Base-by-base conservation (phyloP, 257 asterid genomes). In the Primulina huaijiensis region DNA sequence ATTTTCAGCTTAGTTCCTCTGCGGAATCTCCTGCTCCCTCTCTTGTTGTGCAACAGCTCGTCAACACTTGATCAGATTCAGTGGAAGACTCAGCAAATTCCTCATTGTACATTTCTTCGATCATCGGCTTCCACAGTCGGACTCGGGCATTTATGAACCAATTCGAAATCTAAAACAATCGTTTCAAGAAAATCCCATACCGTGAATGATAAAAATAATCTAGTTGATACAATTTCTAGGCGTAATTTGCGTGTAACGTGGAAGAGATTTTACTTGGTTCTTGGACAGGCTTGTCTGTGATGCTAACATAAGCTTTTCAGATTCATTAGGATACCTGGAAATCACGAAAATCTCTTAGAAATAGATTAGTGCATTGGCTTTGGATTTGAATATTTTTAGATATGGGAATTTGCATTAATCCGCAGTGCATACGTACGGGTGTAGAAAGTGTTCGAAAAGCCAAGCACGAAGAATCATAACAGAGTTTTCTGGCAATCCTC, bases 41-140 rank as follows among this genome's bases (percentile, higher is more conserved):
- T 56, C 81, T 73, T 59, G 76, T 60, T 1, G 73, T 59, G 21
- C 72, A 57, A 33, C 72, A 71, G 70, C 71, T 58, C 8, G 79
- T 46, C 64, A 78, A 67, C 59, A 85, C 67, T 21, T 81, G 86
- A 77, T 84, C 87, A n/a, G 91, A 86, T 66, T 88, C 95, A 17
- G 75, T 71, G 25, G 90, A 85, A 34, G 84, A 82, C 0, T 87
- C 95, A 10, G 83, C 95, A 58, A 86, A 85, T 74, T 92, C 98
- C 67, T 92, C 96, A 71, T 85, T 85, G 60, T 92, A 92, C 95
- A 89, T 88, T 68, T 88, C 98, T 67, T 92, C 98, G 21, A 92
- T 92, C 98, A 92, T 92, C 27, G 98, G 98, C 81, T 89, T 92
- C 98, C 98, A 92, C 0, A 92, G 85, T 30, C 98, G 81, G 61